Conservation (phyloP, 768 basidiomycete genomes). For the Naganishia antarctica region DNA sequence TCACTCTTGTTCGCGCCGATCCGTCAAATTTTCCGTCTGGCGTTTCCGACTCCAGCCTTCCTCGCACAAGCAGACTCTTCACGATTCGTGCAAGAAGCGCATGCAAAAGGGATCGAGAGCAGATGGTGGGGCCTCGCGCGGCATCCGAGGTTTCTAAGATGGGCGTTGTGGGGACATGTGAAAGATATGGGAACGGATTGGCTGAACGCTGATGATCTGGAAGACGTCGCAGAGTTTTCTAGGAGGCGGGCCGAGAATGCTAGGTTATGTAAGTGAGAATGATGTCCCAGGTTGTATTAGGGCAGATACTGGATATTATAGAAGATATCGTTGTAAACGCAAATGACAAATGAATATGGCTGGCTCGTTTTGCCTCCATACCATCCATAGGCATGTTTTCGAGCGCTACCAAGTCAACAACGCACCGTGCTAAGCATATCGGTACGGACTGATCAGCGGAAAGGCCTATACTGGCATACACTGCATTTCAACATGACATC, state of each 20-base stretch:
- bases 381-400: too few species aligned
- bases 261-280: background rate
- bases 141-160: conserved; percentile 7
- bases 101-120: conserved; percentile 20
- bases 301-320: background rate
- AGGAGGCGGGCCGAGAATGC: conserved; percentile 5
- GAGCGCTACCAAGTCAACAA: too few species aligned
- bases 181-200: conserved; percentile 25
- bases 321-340: too few species aligned
- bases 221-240: conserved; percentile 15
- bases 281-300: background rate
- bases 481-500: too few species aligned
- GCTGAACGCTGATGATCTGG: conserved; percentile 25
- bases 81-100: conserved; percentile 5
- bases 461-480: too few species aligned
- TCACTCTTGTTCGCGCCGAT: background rate
- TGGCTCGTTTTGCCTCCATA: too few species aligned
- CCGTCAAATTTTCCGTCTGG: conserved; percentile 1
- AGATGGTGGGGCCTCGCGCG: conserved; percentile 26
- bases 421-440: too few species aligned
- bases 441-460: too few species aligned
- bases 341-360: too few species aligned
- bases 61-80: conserved; percentile 3
- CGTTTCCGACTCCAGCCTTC: conserved; percentile 8
- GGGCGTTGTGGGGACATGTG: conserved; percentile 15